Evolutionary conservation across 1,139 yeast genomes (phyloP).

Genomic region (Diutina neorugosa): DNA sequence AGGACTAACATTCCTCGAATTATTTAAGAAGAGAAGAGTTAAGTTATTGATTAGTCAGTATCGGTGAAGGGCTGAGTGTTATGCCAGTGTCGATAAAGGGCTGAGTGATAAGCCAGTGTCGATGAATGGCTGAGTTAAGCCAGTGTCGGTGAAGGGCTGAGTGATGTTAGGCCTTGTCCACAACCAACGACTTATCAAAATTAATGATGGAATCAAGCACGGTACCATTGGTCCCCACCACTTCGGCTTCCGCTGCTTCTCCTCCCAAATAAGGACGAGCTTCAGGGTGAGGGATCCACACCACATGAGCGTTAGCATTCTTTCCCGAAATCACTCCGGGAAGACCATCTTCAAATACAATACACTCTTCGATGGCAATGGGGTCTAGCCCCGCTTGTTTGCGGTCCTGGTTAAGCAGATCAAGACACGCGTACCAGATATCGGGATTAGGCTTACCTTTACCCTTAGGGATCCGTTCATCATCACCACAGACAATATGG

Average conservation of each 20-base stretch:
- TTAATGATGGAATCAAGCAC: neutral
- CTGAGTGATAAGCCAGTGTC: too few relatives aligned
- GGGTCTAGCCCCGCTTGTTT: conserved; percentile 21
- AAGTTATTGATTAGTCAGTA: too few relatives aligned
- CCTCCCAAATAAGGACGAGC: conserved; percentile 21
- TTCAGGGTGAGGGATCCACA: conserved; percentile 85
- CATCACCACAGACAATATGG: conserved; percentile 81
- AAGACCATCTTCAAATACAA: conserved; percentile 89
- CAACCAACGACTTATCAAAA: neutral
- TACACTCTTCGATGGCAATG: conserved; percentile 62
- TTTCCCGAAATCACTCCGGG: conserved; percentile 78
- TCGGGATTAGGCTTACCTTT: conserved; percentile 91
- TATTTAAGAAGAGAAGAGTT: too few relatives aligned
- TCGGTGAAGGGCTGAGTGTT: too few relatives aligned
- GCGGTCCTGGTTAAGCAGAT: conserved; percentile 44
- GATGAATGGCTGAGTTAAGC: too few relatives aligned
- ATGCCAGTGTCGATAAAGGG: too few relatives aligned
- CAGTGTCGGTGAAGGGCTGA: too few relatives aligned
- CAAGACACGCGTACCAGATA: conserved; percentile 77
- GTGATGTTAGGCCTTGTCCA: neutral
- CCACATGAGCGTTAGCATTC: conserved; percentile 73
- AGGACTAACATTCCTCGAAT: too few relatives aligned
- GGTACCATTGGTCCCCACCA: neutral
- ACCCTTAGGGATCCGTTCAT: conserved; percentile 66
- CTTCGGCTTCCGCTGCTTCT: neutral